phyloP scores from a whole-genome alignment of 2,329 filamentous ascomycete species.

The Aspergillus spinulosporus region DNA sequence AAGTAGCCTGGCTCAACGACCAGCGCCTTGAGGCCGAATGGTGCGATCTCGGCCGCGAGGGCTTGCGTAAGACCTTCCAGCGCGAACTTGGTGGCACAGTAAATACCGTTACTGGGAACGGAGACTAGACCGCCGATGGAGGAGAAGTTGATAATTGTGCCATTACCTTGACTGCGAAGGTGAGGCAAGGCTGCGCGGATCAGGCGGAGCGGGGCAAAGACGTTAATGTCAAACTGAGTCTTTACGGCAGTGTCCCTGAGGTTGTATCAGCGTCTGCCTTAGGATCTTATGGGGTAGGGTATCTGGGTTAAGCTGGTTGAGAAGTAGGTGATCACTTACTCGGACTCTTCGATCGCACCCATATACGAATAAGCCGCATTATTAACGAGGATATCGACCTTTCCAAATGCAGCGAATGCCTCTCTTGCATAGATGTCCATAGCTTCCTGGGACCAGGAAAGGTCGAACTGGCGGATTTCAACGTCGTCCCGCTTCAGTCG shows the following conservation, averaged over 20 bases:
- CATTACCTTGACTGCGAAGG: constrained; percentile 3
- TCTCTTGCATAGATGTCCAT: background rate
- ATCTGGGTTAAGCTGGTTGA: too few relatives aligned
- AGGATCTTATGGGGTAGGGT: background rate
- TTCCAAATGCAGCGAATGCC: constrained; percentile 3
- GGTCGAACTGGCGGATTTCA: constrained; percentile 3
- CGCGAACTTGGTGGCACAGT: constrained; percentile 8
- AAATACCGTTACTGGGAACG: constrained; percentile 2
- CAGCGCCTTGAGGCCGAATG: constrained; percentile 3
- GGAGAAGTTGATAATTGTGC: constrained; percentile 11
- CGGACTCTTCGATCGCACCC: constrained; percentile 8
- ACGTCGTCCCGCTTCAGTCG: background rate
- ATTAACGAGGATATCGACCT: constrained; percentile 5
- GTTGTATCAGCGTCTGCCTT: background rate
- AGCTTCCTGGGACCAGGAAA: background rate
- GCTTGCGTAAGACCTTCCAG: constrained; percentile 6
- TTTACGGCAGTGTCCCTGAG: constrained; percentile 7
- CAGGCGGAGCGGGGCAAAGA: constrained; percentile 6
- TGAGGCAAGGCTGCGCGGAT: background rate
- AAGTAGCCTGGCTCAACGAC: constrained; percentile 11
- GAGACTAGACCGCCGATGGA: constrained; percentile 5
- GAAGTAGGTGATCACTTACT: background rate
- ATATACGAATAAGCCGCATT: constrained; percentile 9
- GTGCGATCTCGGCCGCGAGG: constrained; percentile 1
- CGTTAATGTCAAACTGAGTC: constrained; percentile 8